Base-by-base conservation (phyloP, 805 yeast species). In the Yarrowia yakushimensis region DNA sequence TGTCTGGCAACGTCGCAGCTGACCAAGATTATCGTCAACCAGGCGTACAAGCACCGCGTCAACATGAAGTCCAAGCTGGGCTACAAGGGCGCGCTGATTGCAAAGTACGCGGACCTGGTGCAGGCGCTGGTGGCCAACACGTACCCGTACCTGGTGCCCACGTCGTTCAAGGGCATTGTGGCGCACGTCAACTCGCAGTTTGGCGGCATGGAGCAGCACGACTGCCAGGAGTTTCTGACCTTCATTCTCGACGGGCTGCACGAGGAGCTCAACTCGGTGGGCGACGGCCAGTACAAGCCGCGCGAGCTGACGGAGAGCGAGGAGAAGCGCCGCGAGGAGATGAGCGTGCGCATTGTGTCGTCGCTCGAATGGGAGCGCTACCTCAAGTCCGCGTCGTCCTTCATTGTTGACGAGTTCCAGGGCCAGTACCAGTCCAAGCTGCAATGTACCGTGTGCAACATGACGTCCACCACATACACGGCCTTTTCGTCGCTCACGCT, bases 291-390 rank as follows among this genome's bases (percentile, higher is more conserved):
- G 39, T 55, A 55, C 61, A 81, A 79, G 45, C 80, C 81, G 1
- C 78, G 84, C 37, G 90, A 85, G 66, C 79, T 88, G 64, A 82
- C 85, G 13, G 85, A 82, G 57, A 85, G 82, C 60, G 94, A 91
- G 65, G 97, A 91, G 70, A 77, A 77, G 36, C 75, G 80, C 15
- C 78, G 97, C 45, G 98, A 92, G 70, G 74, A 74, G 27, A 73
- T 90, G 69, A 87, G 96, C 0, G 79, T 90, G 2, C 79, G 97
- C 63, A 77, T 88, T 25, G 97, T 96, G 0, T 85, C 96, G 0
- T 82, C 94, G 0, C 83, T 90, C 55, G 97, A 92, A 71, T 92
- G 98, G 98, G 96, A 89, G 69, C 77, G 96, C 63, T 90, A 90
- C 71, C 76, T 90, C 62, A 85, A 84, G 63, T 81, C 88, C 20